phyloP scores from a whole-genome alignment of 2,329 filamentous ascomycete species.

The Pseudocercospora fijiensis region DNA sequence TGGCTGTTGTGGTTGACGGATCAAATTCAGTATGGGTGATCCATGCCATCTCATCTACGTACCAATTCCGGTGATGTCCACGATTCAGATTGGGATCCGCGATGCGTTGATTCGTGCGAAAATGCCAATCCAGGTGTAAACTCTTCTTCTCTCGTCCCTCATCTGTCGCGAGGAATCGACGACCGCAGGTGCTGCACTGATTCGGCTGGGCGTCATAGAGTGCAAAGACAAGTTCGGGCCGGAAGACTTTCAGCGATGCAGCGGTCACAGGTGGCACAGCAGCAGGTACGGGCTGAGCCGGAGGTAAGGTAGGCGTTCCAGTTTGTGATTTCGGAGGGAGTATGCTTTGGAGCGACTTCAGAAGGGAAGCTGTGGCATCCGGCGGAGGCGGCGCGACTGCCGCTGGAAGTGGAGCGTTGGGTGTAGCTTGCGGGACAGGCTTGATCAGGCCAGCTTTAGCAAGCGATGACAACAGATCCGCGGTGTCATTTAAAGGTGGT shows the following conservation, averaged over 20 bases:
- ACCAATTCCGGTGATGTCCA: constrained; percentile 91
- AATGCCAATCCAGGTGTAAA: constrained; percentile 97
- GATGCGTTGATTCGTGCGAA: constrained; percentile 86
- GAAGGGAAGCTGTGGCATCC: constrained; percentile 26
- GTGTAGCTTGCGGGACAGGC: constrained; percentile 12
- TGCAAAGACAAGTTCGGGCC: constrained; percentile 68
- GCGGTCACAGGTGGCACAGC: constrained; percentile 26
- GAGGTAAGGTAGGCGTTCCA: constrained; percentile 23
- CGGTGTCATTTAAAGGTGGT: constrained; percentile 18
- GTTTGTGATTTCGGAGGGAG: constrained; percentile 27
- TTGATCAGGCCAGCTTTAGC: constrained; percentile 34
- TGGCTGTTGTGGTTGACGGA: constrained; percentile 54
- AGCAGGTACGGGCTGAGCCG: constrained; percentile 9
- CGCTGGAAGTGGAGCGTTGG: constrained; percentile 15
- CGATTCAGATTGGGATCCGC: constrained; percentile 74
- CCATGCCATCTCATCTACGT: constrained; percentile 91
- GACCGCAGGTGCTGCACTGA: constrained; percentile 86
- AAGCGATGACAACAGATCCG: constrained; percentile 35
- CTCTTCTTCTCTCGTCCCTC: constrained; percentile 83
- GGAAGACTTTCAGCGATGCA: constrained; percentile 49
- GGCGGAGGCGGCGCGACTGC: constrained; percentile 19
- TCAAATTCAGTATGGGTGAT: constrained; percentile 78
- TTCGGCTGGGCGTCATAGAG: constrained; percentile 82
- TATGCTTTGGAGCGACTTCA: constrained; percentile 33
- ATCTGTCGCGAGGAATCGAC: constrained; percentile 75